These are phyloP conservation scores for Geum urbanum DNA, from an alignment of 306 rosid genomes.

Conservation along the genomic window DNA sequence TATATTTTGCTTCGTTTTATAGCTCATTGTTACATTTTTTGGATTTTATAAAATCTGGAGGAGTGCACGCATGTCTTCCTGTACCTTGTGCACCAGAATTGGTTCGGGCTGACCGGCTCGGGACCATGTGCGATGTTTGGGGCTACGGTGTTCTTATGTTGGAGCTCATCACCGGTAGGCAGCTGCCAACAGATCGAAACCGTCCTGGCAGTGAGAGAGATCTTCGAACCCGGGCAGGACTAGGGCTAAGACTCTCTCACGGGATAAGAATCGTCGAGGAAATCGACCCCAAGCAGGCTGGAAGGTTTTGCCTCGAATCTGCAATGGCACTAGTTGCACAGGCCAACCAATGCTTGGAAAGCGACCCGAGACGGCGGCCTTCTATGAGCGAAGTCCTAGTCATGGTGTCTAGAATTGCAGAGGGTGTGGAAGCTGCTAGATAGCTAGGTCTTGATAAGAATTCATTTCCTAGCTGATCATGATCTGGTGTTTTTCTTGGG, in stretches of 20 bases:
- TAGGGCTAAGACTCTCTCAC: no score
- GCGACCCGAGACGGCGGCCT: not conserved
- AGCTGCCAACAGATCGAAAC: not conserved
- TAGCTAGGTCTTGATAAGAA: no score
- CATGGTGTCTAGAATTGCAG: not conserved
- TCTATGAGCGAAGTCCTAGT: not conserved
- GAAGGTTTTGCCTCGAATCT: not conserved
- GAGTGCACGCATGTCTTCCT: no score
- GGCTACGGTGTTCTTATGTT: not conserved
- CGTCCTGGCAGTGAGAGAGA: no score
- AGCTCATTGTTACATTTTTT: not conserved
- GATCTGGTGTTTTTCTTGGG: no score
- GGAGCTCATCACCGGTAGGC: not conserved
- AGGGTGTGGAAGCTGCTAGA: not conserved
- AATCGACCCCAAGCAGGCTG: not conserved
- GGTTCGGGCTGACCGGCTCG: no score
- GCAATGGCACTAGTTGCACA: not conserved
- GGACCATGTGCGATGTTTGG: no score
- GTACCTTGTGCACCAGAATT: no score
- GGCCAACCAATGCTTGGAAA: not conserved
- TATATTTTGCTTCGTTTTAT: not conserved
- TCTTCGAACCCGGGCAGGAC: no score
- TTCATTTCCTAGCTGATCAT: no score
- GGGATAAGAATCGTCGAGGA: no score
- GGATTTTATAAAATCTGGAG: no score